These are phyloP conservation scores for Diospyros lotus DNA, from an alignment of 148 eudicot species.

Conservation along the genomic window DNA sequence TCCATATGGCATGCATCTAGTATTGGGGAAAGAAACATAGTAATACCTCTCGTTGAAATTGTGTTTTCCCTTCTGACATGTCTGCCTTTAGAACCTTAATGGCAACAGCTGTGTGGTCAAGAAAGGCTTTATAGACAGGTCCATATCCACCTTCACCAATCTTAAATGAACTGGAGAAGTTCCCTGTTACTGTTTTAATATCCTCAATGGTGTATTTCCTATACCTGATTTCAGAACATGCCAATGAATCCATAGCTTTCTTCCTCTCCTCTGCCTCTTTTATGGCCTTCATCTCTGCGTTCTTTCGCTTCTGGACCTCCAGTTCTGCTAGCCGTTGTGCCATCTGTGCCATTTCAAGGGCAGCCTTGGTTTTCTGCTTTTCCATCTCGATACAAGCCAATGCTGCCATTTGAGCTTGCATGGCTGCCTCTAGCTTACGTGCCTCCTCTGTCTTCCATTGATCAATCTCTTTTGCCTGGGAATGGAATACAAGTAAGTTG, in stretches of 20 bases:
- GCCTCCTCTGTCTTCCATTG: conserved; percentile 34
- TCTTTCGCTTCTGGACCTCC: conserved; percentile 42
- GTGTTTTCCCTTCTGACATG: conserved; percentile 63
- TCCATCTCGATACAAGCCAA: conserved; percentile 51
- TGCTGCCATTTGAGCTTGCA: conserved; percentile 40
- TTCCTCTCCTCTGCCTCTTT: conserved; percentile 30
- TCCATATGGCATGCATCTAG: background rate
- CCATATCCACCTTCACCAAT: conserved; percentile 96
- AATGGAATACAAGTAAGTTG: background rate
- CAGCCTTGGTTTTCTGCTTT: conserved; percentile 45
- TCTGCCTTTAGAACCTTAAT: conserved; percentile 71
- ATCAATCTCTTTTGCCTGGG: conserved; percentile 37
- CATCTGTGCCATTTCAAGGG: conserved; percentile 58
- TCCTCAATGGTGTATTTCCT: conserved; percentile 58
- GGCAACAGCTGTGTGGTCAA: conserved; percentile 71
- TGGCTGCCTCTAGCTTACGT: conserved; percentile 28
- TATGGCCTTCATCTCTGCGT: conserved; percentile 35
- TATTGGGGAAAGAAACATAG: background rate
- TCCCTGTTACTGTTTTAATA: conserved; percentile 57
- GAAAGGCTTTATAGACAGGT: conserved; percentile 68
- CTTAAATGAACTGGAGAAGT: conserved; percentile 50
- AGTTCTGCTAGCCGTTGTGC: conserved; percentile 48
- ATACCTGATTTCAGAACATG: conserved; percentile 23
- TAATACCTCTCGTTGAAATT: conserved; percentile 70
- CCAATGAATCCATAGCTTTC: conserved; percentile 29